Percentiles rank a stretch among this genome's conserved stretches.
Conservation (phyloP, 306 rosid genomes). For the Lagenaria siceraria region DNA sequence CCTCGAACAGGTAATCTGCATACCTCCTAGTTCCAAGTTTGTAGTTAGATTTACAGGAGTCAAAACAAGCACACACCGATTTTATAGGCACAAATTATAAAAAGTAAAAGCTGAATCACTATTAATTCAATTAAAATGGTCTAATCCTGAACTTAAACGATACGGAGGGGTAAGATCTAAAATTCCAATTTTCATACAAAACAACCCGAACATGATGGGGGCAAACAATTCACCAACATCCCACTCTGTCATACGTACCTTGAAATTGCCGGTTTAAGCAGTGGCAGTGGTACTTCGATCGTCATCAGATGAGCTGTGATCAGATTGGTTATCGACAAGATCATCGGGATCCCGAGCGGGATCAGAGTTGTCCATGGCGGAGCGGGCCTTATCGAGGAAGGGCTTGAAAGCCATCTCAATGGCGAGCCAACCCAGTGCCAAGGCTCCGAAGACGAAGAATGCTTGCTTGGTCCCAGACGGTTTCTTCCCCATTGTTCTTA, state of each 20-base stretch:
- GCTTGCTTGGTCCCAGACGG: constrained; percentile 42
- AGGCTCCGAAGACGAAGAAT: constrained; percentile 55
- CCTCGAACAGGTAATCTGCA: neutral
- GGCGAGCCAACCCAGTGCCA: constrained; percentile 62
- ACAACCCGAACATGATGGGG: neutral
- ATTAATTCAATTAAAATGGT: neutral
- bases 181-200: neutral
- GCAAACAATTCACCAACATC: neutral
- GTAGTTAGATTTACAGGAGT: neutral
- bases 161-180: neutral
- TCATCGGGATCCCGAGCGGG: constrained; percentile 71
- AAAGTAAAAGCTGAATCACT: neutral
- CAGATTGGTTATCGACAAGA: constrained; percentile 4
- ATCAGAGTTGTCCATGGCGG: constrained; percentile 58
- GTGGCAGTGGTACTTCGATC: neutral
- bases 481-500: constrained; percentile 32
- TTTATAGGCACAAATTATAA: neutral
- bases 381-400: constrained; percentile 43
- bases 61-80: neutral
- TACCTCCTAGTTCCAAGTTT: neutral
- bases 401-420: constrained; percentile 78
- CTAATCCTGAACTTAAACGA: neutral
- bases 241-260: neutral
- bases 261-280: neutral
- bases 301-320: neutral